Evolutionary conservation across 768 basidiomycete genomes (phyloP).

Genomic region (Tricholoma terreum): DNA sequence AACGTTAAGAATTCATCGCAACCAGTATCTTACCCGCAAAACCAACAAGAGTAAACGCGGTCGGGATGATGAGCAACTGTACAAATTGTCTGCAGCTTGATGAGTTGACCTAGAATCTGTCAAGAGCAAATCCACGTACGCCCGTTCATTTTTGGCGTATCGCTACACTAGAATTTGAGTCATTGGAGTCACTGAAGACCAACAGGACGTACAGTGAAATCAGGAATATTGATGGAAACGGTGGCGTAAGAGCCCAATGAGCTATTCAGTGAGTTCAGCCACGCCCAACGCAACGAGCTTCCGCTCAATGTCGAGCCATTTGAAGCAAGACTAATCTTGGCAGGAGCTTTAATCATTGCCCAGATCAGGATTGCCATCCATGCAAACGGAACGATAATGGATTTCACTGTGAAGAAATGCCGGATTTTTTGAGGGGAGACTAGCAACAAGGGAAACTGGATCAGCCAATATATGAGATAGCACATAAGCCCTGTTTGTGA

Average conservation of each 20-base stretch:
- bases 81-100: slow-evolving; percentile 55
- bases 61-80: slow-evolving; percentile 73
- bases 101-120: background rate
- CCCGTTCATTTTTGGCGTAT: slow-evolving; percentile 67
- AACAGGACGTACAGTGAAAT: slow-evolving; percentile 55
- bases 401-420: slow-evolving; percentile 71
- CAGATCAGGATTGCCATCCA: slow-evolving; percentile 77
- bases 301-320: slow-evolving; percentile 52
- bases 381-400: slow-evolving; percentile 58
- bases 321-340: slow-evolving; percentile 55
- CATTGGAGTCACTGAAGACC: background rate
- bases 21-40: slow-evolving; percentile 48
- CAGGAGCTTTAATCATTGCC: slow-evolving; percentile 68
- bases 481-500: slow-evolving; percentile 56
- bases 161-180: slow-evolving; percentile 36
- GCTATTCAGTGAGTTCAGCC: slow-evolving; percentile 74
- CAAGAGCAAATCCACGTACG: slow-evolving; percentile 37
- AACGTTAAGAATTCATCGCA: background rate
- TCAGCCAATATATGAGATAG: slow-evolving; percentile 74
- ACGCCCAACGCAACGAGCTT: slow-evolving; percentile 65
- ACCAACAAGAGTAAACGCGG: slow-evolving; percentile 71
- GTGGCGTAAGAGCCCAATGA: slow-evolving; percentile 74
- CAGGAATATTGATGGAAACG: slow-evolving; percentile 77
- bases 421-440: slow-evolving; percentile 77
- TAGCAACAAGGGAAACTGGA: slow-evolving; percentile 74